phyloP scores from a whole-genome alignment of 2,329 filamentous ascomycete genomes.

The Clathrospora elynae region DNA sequence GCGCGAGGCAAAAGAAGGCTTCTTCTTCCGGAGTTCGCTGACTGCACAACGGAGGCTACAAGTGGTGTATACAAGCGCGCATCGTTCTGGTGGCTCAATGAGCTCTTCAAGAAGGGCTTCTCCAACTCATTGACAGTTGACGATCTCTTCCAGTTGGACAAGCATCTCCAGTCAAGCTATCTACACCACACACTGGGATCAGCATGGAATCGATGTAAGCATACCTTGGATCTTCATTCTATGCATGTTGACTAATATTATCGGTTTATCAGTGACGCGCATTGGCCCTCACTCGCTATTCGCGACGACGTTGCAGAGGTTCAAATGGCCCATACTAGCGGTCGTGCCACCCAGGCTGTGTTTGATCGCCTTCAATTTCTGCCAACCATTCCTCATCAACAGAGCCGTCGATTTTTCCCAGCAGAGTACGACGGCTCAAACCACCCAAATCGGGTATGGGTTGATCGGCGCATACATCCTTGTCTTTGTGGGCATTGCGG shows the following conservation, averaged over 20 bases:
- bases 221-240: not conserved
- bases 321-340: slow-evolving; percentile 41
- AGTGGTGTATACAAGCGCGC: slow-evolving; percentile 56
- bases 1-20: slow-evolving; percentile 52
- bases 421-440: slow-evolving; percentile 20
- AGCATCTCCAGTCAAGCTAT: slow-evolving; percentile 51
- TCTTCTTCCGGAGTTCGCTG: slow-evolving; percentile 47
- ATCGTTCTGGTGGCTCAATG: slow-evolving; percentile 61
- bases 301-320: slow-evolving; percentile 28
- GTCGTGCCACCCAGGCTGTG: slow-evolving; percentile 37
- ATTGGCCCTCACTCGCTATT: slow-evolving; percentile 34
- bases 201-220: slow-evolving; percentile 50
- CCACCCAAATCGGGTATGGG: slow-evolving; percentile 40
- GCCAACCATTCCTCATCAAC: slow-evolving; percentile 46
- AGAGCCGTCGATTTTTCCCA: slow-evolving; percentile 37
- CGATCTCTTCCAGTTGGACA: slow-evolving; percentile 54
- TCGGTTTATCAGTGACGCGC: slow-evolving; percentile 16
- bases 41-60: slow-evolving; percentile 57
- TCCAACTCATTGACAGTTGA: slow-evolving; percentile 51
- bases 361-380: slow-evolving; percentile 47
- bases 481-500: slow-evolving; percentile 44
- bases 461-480: slow-evolving; percentile 43
- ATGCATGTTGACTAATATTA: slow-evolving; percentile 6
- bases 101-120: slow-evolving; percentile 57
- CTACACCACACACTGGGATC: slow-evolving; percentile 47